These are phyloP conservation scores for Stropharia rugosoannulata DNA, from an alignment of 768 basidiomycete genomes.

Conservation along the genomic window DNA sequence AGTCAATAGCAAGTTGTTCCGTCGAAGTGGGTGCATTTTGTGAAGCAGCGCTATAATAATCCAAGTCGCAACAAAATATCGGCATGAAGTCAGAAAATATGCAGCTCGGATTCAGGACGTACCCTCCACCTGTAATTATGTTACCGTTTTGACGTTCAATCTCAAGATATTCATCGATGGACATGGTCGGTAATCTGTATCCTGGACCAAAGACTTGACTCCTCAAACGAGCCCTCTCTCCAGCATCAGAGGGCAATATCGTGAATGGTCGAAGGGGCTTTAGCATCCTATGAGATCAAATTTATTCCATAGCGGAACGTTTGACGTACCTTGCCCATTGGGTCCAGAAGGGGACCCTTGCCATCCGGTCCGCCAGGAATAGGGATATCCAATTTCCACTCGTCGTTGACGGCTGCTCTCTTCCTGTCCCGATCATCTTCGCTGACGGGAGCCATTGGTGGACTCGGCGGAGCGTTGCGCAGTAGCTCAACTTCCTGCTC, in stretches of 20 bases:
- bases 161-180: slow-evolving; percentile 91
- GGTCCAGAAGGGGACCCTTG: slow-evolving; percentile 69
- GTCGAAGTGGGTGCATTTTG: slow-evolving; percentile 66
- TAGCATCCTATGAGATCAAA: background rate
- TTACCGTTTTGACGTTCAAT: slow-evolving; percentile 84
- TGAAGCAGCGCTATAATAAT: slow-evolving; percentile 55
- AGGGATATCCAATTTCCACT: slow-evolving; percentile 74
- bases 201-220: slow-evolving; percentile 82
- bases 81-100: background rate
- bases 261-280: slow-evolving; percentile 92
- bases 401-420: slow-evolving; percentile 45
- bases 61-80: slow-evolving; percentile 3
- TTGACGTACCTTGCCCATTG: slow-evolving; percentile 66
- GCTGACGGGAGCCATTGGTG: slow-evolving; percentile 24
- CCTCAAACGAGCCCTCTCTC: slow-evolving; percentile 71
- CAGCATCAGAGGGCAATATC: slow-evolving; percentile 72
- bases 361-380: slow-evolving; percentile 41
- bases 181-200: slow-evolving; percentile 91
- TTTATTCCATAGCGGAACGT: background rate
- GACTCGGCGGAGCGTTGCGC: slow-evolving; percentile 47
- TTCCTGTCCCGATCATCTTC: slow-evolving; percentile 39
- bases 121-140: slow-evolving; percentile 88
- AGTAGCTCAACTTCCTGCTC: slow-evolving; percentile 75
- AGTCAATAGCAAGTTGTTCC: slow-evolving; percentile 74
- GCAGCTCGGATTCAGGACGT: too few relatives aligned